Percentiles rank a stretch among this genome's conserved stretches.
phyloP scores from a whole-genome alignment of 73 alveolate genomes.

The Paramecium primaurelia region DNA sequence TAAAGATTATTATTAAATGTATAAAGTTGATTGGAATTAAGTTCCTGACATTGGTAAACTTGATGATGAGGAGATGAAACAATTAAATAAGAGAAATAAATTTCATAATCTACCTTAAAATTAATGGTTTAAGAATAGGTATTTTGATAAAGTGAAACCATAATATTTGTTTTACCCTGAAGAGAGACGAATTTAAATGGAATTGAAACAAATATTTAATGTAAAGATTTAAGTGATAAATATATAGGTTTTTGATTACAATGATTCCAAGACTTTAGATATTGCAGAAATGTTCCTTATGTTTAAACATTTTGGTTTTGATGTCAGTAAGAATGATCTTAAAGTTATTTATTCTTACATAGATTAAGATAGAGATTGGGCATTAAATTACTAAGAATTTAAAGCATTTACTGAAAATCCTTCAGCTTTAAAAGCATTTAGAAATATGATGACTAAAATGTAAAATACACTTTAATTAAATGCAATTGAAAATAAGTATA shows the following conservation, averaged over 20 bases:
- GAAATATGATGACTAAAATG: constrained; percentile 16
- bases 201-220: constrained; percentile 28
- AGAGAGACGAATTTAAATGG: not conserved
- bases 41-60: not conserved
- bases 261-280: not conserved
- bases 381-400: not conserved
- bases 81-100: not conserved
- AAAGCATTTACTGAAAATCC: constrained; percentile 34
- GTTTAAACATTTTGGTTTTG: constrained; percentile 49
- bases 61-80: not conserved
- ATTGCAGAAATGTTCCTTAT: constrained; percentile 21
- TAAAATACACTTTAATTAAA: not conserved
- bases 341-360: not conserved
- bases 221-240: not conserved
- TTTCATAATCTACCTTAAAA: not conserved
- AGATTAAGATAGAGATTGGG: not conserved
- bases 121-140: constrained; percentile 34
- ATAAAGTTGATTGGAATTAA: not conserved
- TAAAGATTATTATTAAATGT: not conserved
- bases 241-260: not conserved
- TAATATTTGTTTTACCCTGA: constrained; percentile 33
- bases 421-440: not conserved
- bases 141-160: constrained; percentile 1
- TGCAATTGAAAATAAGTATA: not conserved
- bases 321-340: not conserved